Evolutionary conservation across 1,139 yeast species (phyloP), one percentile per base, ranked within the genome.

Genomic region (Suzukiozyma palmioleophila): DNA sequence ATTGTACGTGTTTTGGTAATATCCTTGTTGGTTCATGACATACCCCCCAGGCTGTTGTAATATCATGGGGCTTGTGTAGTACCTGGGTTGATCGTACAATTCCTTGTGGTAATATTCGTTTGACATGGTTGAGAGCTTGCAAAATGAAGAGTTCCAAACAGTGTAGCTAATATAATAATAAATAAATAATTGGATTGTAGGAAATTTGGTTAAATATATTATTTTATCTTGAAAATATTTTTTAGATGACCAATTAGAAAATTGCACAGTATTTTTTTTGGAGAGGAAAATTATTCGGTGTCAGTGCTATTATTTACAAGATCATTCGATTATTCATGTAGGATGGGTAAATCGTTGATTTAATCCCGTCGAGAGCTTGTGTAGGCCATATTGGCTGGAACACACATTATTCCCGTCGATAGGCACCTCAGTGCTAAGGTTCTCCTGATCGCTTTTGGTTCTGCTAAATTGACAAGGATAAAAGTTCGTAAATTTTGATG

Each of bases 31-130:
- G 36, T 50, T 51, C 41, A 46, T 45, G 22, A 52, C 44, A 40
- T 54, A 54, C 32, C 53, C 56, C 32, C 50, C 45, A 6, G 59
- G 56, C 37, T 54, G 59, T 39, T 52, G 60, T 26, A 54, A 46
- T 14, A 54, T 50, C 51, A 54, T 44, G 11, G 59, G 56, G 24
- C 47, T 43, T 13, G 53, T 44, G 43, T 53, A 56, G 43, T 42
- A 52, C 8, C 60, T 44, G 6, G 58, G 55, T 34, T 51, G 56
- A 14, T 38, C 37, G 16, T 32, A 33, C 36, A 33, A n/a, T 9
- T 33, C 36, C 11, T 33, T 33, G 11, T 33, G 36, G 22, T 33
- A 33, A 12, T 33, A 33, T 21, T 33, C 36, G 22, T 33, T 33
- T 18, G 36, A 33, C 36, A 33, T 33, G 11, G 22, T 33, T 13